Conservation (phyloP, 306 rosid genomes). For the Rubus parviflorus region DNA sequence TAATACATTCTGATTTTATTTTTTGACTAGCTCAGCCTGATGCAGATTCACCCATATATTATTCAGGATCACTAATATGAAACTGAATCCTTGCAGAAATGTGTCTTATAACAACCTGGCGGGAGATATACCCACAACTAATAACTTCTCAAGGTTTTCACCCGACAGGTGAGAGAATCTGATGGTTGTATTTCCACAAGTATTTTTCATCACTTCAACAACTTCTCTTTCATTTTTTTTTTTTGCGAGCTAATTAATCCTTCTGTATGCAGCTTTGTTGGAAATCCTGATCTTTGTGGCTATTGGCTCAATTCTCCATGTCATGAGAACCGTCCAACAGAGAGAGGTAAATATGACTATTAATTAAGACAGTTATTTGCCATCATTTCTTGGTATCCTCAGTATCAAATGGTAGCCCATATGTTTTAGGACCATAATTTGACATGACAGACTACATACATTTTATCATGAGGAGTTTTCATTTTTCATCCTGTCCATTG, state of each 20-base stretch:
- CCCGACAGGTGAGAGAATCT: conserved; percentile 64
- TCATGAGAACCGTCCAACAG: conserved; percentile 54
- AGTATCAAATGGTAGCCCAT: background rate
- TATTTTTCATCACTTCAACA: background rate
- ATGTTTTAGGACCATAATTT: background rate
- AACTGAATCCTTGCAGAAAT: conserved; percentile 50
- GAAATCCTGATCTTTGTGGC: conserved; percentile 88
- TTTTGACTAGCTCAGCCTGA: background rate
- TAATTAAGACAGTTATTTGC: background rate
- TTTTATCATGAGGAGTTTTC: background rate
- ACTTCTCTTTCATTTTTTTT: background rate
- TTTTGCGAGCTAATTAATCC: conserved; percentile 2
- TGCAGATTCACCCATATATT: background rate
- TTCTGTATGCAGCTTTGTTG: conserved; percentile 65
- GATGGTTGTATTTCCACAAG: background rate
- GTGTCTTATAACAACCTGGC: conserved; percentile 78
- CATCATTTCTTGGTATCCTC: background rate
- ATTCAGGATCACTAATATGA: conserved; percentile 9
- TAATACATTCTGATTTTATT: background rate
- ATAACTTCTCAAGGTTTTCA: conserved; percentile 86
- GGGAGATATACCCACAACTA: conserved; percentile 85
- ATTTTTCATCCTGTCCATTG: background rate
- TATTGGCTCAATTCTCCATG: conserved; percentile 72
- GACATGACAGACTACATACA: background rate
- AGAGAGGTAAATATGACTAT: conserved; percentile 51